A percentile compares a stretch with the other conserved stretches of the same genome.
Conservation (phyloP, 2,329 filamentous ascomycete genomes). For the Teratosphaeria epicoccoides region DNA sequence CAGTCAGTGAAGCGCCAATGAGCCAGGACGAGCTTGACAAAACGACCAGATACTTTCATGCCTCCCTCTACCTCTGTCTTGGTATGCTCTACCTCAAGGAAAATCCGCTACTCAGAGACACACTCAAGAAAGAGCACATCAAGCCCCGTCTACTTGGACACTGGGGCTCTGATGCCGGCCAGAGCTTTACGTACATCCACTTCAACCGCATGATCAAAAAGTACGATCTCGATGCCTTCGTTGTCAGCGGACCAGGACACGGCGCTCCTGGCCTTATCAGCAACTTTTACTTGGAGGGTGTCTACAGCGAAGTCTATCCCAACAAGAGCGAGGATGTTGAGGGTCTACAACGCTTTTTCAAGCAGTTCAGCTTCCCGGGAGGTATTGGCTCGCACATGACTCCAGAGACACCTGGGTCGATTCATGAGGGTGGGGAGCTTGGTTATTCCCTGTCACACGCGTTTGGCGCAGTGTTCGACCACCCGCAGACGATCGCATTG, state of each 20-base stretch:
- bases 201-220: conserved; percentile 76
- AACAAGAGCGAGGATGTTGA: conserved; percentile 58
- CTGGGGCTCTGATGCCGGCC: conserved; percentile 70
- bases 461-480: conserved; percentile 65
- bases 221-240: conserved; percentile 61
- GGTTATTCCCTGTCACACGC: conserved; percentile 74
- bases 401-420: conserved; percentile 63
- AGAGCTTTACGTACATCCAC: conserved; percentile 73
- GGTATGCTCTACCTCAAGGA: conserved; percentile 72
- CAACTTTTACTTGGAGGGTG: conserved; percentile 66
- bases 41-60: conserved; percentile 63
- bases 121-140: conserved; percentile 58
- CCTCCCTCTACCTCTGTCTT: conserved; percentile 62
- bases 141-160: conserved; percentile 66
- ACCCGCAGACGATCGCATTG: conserved; percentile 62
- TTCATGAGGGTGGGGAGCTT: conserved; percentile 67
- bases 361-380: conserved; percentile 71
- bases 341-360: conserved; percentile 67
- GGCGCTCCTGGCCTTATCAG: conserved; percentile 67
- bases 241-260: conserved; percentile 67
- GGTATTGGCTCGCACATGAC: conserved; percentile 70
- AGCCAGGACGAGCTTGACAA: conserved; percentile 55
- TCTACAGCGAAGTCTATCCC: conserved; percentile 68
- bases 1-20: conserved; percentile 41
- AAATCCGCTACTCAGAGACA: conserved; percentile 62